These are phyloP conservation scores for Saturnispora sekii DNA, from an alignment of 805 yeast species.

Conservation along the genomic window DNA sequence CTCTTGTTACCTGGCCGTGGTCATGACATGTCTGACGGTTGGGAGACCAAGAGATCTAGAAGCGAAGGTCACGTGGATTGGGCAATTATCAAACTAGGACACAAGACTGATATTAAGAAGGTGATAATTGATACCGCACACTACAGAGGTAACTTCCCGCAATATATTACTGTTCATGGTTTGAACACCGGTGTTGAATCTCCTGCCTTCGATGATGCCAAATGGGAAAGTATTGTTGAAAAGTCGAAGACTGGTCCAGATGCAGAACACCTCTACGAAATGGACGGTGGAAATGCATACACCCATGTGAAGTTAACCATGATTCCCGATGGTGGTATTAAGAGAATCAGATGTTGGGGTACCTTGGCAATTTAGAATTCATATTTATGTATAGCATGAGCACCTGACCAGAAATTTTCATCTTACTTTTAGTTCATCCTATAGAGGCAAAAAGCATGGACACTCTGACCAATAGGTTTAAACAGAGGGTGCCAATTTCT, in stretches of 20 bases:
- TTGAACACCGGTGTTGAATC: slow-evolving; percentile 28
- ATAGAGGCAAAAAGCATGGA: slow-evolving; percentile 15
- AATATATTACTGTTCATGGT: slow-evolving; percentile 62
- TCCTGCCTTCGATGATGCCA: slow-evolving; percentile 31
- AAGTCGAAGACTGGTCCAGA: slow-evolving; percentile 77
- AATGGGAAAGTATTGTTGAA: slow-evolving; percentile 59
- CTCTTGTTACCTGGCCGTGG: slow-evolving; percentile 90
- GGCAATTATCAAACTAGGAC: slow-evolving; percentile 78
- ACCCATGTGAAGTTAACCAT: slow-evolving; percentile 74
- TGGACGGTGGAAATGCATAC: slow-evolving; percentile 25
- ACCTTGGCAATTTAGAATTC: slow-evolving; percentile 16
- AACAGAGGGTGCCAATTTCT: slow-evolving; percentile 25
- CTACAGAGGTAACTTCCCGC: slow-evolving; percentile 93
- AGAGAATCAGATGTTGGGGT: slow-evolving; percentile 81
- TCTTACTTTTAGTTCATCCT: too few relatives aligned
- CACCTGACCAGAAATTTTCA: too few relatives aligned
- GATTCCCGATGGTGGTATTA: slow-evolving; percentile 96
- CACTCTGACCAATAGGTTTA: slow-evolving; percentile 15
- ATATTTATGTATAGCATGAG: background rate
- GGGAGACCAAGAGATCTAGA: slow-evolving; percentile 94
- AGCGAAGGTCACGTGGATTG: slow-evolving; percentile 80
- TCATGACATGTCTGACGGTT: slow-evolving; percentile 93
- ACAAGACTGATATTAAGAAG: slow-evolving; percentile 43
- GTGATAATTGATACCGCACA: slow-evolving; percentile 86
- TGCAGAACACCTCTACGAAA: slow-evolving; percentile 55